Conservation (phyloP, 1,284 basidiomycete genomes). For the Boletus sp. region DNA sequence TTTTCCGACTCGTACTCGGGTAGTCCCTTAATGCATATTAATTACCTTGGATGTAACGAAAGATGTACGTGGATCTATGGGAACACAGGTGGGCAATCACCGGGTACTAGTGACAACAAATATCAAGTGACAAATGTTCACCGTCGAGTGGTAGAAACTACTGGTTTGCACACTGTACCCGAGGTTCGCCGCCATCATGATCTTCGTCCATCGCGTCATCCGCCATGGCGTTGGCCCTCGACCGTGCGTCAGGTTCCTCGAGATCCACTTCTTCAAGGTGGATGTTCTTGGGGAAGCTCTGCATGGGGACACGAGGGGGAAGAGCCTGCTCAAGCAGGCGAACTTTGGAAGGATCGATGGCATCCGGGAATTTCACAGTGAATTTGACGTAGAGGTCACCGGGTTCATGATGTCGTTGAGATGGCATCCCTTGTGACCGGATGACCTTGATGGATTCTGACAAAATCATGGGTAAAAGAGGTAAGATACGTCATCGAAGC, state of each 20-base stretch:
- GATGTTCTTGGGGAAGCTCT: constrained; percentile 70
- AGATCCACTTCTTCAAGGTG: constrained; percentile 87
- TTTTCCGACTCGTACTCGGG: constrained; percentile 9
- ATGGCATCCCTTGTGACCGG: constrained; percentile 97
- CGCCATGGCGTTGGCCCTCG: constrained; percentile 57
- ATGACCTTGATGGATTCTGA: constrained; percentile 90
- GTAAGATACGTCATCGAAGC: constrained; percentile 14
- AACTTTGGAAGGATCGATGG: constrained; percentile 71
- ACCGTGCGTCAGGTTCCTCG: constrained; percentile 81
- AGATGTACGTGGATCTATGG: constrained; percentile 33
- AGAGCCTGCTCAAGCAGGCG: constrained; percentile 86
- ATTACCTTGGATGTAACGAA: constrained; percentile 38
- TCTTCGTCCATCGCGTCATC: constrained; percentile 90
- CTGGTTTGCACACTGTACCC: constrained; percentile 86
- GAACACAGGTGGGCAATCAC: constrained; percentile 22
- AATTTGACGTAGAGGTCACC: constrained; percentile 94
- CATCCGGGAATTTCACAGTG: constrained; percentile 89
- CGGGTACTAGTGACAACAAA: constrained; percentile 29
- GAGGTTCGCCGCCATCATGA: constrained; percentile 62
- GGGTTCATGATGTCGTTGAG: constrained; percentile 94
- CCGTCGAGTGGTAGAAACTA: constrained; percentile 41
- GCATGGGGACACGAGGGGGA: constrained; percentile 75
- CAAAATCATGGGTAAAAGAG: constrained; percentile 15
- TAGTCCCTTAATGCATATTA: constrained; percentile 30
- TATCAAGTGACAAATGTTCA: constrained; percentile 23